Conservation (phyloP, 2,329 filamentous ascomycete genomes). For the Trichoderma endophyticum region DNA sequence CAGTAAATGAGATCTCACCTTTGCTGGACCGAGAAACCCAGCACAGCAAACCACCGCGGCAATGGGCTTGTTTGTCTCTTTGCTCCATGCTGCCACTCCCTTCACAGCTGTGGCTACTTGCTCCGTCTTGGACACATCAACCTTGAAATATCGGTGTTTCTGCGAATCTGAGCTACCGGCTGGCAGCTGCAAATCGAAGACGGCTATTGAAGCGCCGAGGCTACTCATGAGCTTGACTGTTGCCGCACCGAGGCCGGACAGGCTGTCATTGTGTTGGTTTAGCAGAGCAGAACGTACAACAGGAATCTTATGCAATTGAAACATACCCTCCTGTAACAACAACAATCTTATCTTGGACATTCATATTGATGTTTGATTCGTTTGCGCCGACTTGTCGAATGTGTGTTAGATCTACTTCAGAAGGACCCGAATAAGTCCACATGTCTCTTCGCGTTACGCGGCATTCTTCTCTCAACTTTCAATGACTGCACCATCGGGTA, state of each 20-base stretch:
- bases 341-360: not conserved
- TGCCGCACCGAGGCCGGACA: not conserved
- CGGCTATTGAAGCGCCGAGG: not conserved
- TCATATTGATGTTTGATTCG: not conserved
- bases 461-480: not conserved
- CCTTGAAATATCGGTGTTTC: not conserved
- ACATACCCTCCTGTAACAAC: constrained; percentile 3
- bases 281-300: not conserved
- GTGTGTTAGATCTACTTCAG: not conserved
- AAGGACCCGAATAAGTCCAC: not conserved
- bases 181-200: not conserved
- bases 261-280: not conserved
- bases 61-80: not conserved
- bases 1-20: not conserved
- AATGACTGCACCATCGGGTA: not conserved
- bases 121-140: not conserved
- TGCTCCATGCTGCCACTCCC: not conserved
- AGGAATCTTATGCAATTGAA: not conserved
- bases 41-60: not conserved
- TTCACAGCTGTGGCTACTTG: not conserved
- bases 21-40: not conserved
- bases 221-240: constrained; percentile 2
- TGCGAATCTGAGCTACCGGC: not conserved
- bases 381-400: not conserved
- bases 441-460: not conserved